phyloP scores from a whole-genome alignment of 176 grass and related monocot species.

The Oryza australiensis region DNA sequence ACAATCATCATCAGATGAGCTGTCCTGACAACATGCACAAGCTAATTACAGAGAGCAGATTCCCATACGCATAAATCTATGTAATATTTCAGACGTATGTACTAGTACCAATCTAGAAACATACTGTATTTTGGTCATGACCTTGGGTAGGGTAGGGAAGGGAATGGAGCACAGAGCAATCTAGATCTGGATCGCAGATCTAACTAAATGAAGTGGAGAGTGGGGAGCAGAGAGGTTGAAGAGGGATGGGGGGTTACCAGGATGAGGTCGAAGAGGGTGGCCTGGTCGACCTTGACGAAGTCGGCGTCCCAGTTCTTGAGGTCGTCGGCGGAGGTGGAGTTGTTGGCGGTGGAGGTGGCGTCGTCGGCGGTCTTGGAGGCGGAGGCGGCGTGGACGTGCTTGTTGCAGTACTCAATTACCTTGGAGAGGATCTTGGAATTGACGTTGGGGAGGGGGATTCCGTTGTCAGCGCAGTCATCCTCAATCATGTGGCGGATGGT shows the following conservation, averaged over 20 bases:
- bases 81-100: neutral
- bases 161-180: neutral
- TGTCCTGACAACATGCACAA: neutral
- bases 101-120: neutral
- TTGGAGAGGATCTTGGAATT: conserved; percentile 50
- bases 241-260: neutral
- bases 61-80: too few relatives aligned
- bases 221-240: neutral
- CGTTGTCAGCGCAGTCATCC: conserved; percentile 54
- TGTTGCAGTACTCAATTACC: conserved; percentile 71
- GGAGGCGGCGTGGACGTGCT: conserved; percentile 35
- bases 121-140: neutral
- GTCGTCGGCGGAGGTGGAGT: conserved; percentile 23
- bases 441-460: conserved; percentile 56
- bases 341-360: neutral
- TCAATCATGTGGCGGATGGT: conserved; percentile 63
- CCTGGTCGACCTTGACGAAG: conserved; percentile 76
- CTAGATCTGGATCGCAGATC: conserved; percentile 4
- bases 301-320: conserved; percentile 64
- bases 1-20: too few relatives aligned
- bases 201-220: neutral
- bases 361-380: neutral
- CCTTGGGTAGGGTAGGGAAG: neutral
- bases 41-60: neutral
- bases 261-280: conserved; percentile 72